These are phyloP conservation scores for Dendrobium catenatum DNA, from an alignment of 106 monocot species.

Conservation along the genomic window DNA sequence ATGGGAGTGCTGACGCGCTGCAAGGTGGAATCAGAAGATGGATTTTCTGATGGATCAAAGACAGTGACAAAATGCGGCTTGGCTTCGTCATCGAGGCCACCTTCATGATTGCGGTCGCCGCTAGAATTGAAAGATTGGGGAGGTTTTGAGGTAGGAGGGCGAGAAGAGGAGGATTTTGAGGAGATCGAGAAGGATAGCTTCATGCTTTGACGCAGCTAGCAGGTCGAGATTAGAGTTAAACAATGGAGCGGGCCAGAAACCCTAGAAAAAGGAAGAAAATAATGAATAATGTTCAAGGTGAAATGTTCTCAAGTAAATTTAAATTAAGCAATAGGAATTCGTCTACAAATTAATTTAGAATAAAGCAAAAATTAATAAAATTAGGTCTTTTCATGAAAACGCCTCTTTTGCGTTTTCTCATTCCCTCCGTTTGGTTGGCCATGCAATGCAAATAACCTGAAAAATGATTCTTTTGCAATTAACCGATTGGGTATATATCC, in stretches of 20 bases:
- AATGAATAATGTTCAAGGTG: no score
- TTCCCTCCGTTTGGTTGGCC: no score
- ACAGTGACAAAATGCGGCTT: constrained; percentile 62
- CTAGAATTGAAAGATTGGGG: constrained; percentile 7
- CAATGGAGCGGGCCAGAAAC: not conserved
- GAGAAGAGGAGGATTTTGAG: constrained; percentile 27
- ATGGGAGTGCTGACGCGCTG: constrained; percentile 54
- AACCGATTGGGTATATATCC: no score
- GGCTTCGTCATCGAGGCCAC: constrained; percentile 1
- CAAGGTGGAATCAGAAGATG: constrained; percentile 12
- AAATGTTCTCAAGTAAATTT: no score
- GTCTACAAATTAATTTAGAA: no score
- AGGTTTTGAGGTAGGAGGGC: constrained; percentile 7
- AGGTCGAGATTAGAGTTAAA: not conserved
- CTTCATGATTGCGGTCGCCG: not conserved
- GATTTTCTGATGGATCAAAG: constrained; percentile 70
- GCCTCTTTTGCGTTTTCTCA: no score
- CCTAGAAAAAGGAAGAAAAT: not conserved
- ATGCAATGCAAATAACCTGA: no score
- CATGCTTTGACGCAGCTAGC: constrained; percentile 16
- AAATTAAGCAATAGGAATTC: no score
- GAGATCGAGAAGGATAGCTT: constrained; percentile 82
- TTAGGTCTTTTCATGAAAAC: no score
- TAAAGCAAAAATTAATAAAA: no score
- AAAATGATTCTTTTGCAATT: no score